Evolutionary conservation across 2,329 filamentous ascomycete genomes (phyloP), one percentile per base, ranked within the genome.

Genomic region (Fusarium poae): DNA sequence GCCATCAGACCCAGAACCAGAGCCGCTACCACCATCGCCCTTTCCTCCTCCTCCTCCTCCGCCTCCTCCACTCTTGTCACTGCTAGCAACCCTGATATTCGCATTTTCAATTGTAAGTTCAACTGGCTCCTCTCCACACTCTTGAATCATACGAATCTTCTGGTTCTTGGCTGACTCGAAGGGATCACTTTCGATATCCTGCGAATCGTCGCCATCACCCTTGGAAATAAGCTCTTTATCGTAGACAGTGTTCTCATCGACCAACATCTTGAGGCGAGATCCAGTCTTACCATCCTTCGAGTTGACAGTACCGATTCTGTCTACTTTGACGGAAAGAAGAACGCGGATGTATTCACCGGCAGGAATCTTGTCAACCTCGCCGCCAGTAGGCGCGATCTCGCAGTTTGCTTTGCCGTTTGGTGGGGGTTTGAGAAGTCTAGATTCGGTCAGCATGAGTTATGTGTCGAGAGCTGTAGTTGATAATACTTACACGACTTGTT

Each of bases 101-200:
- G 58, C 58, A 43, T 61, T 32, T 45, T 43, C 18, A 40, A 62
- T 54, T 2, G 57, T 54, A 20, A 62, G 25, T 25, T 62, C 56
- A 8, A 61, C 46, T n/a, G 56, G 44, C 7, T 53, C 32, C 30
- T 62, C 39, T 4, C 58, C 58, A 18, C 30, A 29, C 20, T 62
- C 59, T 6, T 62, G 56, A 20, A 62, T 16, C 34, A 62, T 23
- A 8, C 43, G 32, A 2, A 62, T 49, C 56, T 61, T 62, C n/a
- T 62, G 58, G 16, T 62, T 49, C 25, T 61, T 23, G n/a, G 32
- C 23, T 12, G 57, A 49, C 32, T 39, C 43, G 11, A 62, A 62
- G 10, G 48, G 32, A 1, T 62, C 56, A 23, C 58, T 62, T 29
- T 43, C 29, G 7, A 62, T 44, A 18, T 18, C 30, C 39, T 62